Conservation (phyloP, 164 flowering plant genomes). For the Berberis vulgaris region DNA sequence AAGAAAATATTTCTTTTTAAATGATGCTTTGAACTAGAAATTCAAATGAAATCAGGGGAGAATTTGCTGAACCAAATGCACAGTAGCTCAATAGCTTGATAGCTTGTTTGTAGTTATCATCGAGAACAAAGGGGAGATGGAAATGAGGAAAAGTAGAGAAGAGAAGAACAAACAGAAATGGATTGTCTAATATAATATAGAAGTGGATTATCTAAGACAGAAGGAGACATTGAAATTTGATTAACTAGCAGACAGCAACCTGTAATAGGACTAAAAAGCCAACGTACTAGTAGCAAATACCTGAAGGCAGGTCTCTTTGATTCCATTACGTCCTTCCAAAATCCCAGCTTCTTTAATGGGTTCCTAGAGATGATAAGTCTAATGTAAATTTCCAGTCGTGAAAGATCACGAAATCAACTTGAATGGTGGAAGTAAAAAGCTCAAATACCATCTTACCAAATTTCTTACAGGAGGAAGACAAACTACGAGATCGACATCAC, state of each 20-base stretch:
- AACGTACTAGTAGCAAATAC: constrained; percentile 21
- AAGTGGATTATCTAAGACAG: not conserved
- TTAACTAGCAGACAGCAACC: not conserved
- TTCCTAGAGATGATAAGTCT: constrained; percentile 38
- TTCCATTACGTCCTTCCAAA: constrained; percentile 96
- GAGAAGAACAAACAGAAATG: no score
- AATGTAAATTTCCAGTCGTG: not conserved
- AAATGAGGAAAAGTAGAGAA: no score
- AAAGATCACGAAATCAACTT: not conserved
- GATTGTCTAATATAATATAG: no score
- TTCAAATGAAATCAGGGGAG: no score
- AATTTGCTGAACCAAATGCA: no score
- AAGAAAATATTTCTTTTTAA: no score
- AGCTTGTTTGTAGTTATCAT: no score
- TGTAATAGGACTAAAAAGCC: no score
- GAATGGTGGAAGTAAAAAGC: constrained; percentile 1
- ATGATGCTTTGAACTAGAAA: no score
- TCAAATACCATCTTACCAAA: constrained; percentile 45
- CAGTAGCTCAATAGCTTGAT: no score
- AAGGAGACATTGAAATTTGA: not conserved
- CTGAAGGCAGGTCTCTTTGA: constrained; percentile 98
- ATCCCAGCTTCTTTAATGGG: constrained; percentile 99
- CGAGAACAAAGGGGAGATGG: no score
- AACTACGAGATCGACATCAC: constrained; percentile 98
- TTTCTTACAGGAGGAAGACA: constrained; percentile 97